Evolutionary conservation across 176 grass and related monocot species (phyloP).

Genomic region (Avena insularis): DNA sequence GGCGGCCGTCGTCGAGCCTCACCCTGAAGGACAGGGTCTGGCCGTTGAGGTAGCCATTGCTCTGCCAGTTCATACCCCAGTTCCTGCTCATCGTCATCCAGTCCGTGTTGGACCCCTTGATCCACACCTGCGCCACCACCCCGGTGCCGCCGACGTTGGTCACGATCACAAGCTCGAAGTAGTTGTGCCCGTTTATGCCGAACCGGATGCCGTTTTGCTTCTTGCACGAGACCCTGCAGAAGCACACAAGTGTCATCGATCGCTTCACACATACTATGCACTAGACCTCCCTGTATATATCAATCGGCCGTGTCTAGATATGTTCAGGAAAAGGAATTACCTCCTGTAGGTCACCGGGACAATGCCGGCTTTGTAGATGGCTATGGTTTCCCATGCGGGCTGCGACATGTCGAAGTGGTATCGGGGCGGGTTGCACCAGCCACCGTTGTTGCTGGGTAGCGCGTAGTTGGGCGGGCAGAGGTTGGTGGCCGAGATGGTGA

Average conservation of each 20-base stretch:
- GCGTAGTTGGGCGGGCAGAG: conserved; percentile 59
- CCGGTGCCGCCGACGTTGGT: conserved; percentile 58
- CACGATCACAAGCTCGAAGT: conserved; percentile 60
- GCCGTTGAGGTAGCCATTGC: conserved; percentile 53
- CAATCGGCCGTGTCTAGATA: background rate
- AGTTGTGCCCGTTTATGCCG: conserved; percentile 47
- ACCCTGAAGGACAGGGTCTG: conserved; percentile 65
- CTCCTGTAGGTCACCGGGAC: conserved; percentile 51
- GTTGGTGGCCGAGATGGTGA: conserved; percentile 73
- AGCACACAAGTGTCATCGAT: background rate
- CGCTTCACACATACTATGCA: background rate
- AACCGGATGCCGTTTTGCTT: conserved; percentile 51
- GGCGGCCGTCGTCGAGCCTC: conserved; percentile 50
- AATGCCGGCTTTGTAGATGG: conserved; percentile 57
- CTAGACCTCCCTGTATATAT: background rate
- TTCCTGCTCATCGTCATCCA: conserved; percentile 67
- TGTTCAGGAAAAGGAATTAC: background rate
- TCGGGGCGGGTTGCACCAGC: conserved; percentile 81
- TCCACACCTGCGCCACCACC: conserved; percentile 51
- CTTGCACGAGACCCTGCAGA: conserved; percentile 49
- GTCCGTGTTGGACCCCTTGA: conserved; percentile 52
- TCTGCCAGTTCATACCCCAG: conserved; percentile 76
- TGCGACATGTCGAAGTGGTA: conserved; percentile 78
- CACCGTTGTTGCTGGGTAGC: conserved; percentile 47
- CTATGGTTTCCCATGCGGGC: conserved; percentile 46